Evolutionary conservation across 345 rosid genomes (phyloP).

Genomic region (Hypericum androsaemum): DNA sequence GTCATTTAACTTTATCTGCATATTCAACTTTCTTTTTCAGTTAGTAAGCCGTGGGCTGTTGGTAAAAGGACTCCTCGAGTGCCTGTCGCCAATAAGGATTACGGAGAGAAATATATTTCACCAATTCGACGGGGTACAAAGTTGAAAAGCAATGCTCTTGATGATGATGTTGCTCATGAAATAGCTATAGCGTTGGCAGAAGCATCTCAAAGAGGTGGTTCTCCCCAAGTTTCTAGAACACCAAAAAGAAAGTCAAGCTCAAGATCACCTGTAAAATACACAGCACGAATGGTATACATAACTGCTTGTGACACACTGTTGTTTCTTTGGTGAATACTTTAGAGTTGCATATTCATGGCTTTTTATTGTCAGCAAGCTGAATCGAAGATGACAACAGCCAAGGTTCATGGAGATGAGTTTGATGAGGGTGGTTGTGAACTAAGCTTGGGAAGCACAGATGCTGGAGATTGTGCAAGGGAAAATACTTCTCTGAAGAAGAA

Average conservation of each 20-base stretch:
- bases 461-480: slow-evolving; percentile 34
- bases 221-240: slow-evolving; percentile 47
- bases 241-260: slow-evolving; percentile 44
- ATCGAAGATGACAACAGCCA: slow-evolving; percentile 54
- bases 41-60: slow-evolving; percentile 66
- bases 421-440: slow-evolving; percentile 58
- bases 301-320: slow-evolving; percentile 11
- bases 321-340: neutral
- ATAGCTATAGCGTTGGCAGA: slow-evolving; percentile 64
- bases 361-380: slow-evolving; percentile 42
- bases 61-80: slow-evolving; percentile 85
- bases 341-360: slow-evolving; percentile 19
- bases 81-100: slow-evolving; percentile 53
- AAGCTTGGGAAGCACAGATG: slow-evolving; percentile 66
- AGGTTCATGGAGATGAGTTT: slow-evolving; percentile 46
- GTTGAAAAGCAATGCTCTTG: slow-evolving; percentile 36
- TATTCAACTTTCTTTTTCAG: slow-evolving; percentile 30
- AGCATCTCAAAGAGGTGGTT: slow-evolving; percentile 66
- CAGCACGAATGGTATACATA: slow-evolving; percentile 40
- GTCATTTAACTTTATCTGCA: slow-evolving; percentile 8
- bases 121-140: slow-evolving; percentile 45
- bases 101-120: slow-evolving; percentile 38
- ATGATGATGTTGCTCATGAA: slow-evolving; percentile 75
- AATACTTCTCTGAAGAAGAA: slow-evolving; percentile 36
- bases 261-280: slow-evolving; percentile 36